These are phyloP conservation scores for Sporothrix variecibatus DNA, from an alignment of 2,329 filamentous ascomycete species.

Conservation along the genomic window DNA sequence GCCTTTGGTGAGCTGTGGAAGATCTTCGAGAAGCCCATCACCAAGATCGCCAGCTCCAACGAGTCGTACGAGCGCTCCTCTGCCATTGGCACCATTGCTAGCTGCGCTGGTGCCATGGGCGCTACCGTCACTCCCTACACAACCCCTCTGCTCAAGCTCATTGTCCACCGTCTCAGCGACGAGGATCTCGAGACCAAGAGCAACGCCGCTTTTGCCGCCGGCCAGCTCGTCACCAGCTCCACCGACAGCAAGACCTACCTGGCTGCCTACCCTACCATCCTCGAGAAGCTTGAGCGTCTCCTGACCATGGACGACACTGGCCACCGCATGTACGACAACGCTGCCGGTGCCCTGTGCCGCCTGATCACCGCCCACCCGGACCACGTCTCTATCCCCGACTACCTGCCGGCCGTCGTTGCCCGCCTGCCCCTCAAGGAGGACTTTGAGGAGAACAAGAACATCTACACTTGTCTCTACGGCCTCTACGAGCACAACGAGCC, in stretches of 20 bases:
- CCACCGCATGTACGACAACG: conserved; percentile 81
- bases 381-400: conserved; percentile 74
- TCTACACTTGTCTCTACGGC: conserved; percentile 86
- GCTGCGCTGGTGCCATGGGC: conserved; percentile 85
- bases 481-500: conserved; percentile 74
- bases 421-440: conserved; percentile 88
- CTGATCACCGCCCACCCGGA: conserved; percentile 92
- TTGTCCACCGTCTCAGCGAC: conserved; percentile 84
- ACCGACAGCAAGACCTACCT: conserved; percentile 72
- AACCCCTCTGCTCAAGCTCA: conserved; percentile 70
- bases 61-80: conserved; percentile 87
- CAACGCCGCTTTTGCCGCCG: conserved; percentile 90
- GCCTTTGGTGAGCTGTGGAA: conserved; percentile 90
- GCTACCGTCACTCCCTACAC: conserved; percentile 81
- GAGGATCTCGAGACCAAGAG: conserved; percentile 91
- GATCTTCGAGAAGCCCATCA: conserved; percentile 87
- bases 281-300: conserved; percentile 82
- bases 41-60: conserved; percentile 83
- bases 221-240: conserved; percentile 81
- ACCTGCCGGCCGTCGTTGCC: conserved; percentile 76
- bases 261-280: conserved; percentile 73
- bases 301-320: conserved; percentile 71
- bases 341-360: conserved; percentile 83
- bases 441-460: conserved; percentile 92
- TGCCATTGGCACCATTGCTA: conserved; percentile 87